These are phyloP conservation scores for Euclidium syriacum DNA, from an alignment of 345 rosid species.

Conservation along the genomic window DNA sequence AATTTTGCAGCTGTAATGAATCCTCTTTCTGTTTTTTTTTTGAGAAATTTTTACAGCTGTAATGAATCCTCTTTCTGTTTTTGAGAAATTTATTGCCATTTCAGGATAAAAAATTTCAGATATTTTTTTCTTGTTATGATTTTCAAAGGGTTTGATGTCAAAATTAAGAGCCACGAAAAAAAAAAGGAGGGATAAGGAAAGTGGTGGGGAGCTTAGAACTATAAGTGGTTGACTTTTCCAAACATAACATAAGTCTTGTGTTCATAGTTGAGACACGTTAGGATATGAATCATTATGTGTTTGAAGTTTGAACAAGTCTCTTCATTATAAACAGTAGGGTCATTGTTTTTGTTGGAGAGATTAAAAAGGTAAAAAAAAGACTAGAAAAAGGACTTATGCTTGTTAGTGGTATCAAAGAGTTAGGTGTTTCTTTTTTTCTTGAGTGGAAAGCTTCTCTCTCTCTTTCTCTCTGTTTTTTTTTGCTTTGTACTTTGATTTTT, in stretches of 20 bases:
- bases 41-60: neutral
- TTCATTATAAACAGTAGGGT: constrained; percentile 13
- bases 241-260: constrained; percentile 9
- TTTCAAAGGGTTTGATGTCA: neutral
- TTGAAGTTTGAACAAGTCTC: constrained; percentile 8
- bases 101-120: neutral
- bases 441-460: constrained; percentile 14
- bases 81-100: neutral
- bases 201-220: constrained; percentile 21
- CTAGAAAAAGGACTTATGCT: constrained; percentile 2
- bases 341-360: constrained; percentile 16
- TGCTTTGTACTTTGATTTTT: constrained; percentile 12
- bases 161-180: constrained; percentile 11
- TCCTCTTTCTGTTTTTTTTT: neutral
- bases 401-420: constrained; percentile 6
- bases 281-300: constrained; percentile 10
- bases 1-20: neutral
- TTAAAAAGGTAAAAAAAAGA: neutral
- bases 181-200: neutral
- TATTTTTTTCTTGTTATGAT: constrained; percentile 8
- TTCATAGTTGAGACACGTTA: constrained; percentile 19
- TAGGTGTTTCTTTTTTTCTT: neutral
- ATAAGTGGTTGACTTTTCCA: constrained; percentile 31
- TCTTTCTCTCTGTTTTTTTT: constrained; percentile 11
- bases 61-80: neutral